phyloP scores from a whole-genome alignment of 805 yeast species.

The Wickerhamomyces tratensis region DNA sequence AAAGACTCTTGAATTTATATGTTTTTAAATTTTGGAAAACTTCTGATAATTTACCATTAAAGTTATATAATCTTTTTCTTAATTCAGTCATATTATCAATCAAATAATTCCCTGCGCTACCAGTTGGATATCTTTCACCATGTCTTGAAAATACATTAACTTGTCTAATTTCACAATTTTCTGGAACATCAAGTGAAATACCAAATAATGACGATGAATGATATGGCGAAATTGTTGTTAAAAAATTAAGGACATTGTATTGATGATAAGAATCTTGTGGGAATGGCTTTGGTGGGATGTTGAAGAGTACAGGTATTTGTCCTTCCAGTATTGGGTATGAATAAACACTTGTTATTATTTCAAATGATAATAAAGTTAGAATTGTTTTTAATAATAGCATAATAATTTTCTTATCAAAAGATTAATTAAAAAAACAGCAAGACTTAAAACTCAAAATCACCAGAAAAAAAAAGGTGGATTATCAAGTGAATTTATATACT shows the following conservation, averaged over 20 bases:
- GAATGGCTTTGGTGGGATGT: slow-evolving; percentile 10
- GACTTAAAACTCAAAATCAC: no score
- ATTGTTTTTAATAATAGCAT: no score
- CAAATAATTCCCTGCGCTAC: slow-evolving; percentile 9
- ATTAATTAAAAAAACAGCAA: no score
- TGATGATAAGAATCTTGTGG: slow-evolving; percentile 28
- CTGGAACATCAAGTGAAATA: slow-evolving; percentile 41
- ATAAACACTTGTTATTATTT: not conserved
- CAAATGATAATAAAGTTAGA: no score
- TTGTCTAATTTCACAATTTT: slow-evolving; percentile 40
- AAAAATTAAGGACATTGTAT: slow-evolving; percentile 34
- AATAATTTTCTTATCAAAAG: no score
- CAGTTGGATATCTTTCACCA: slow-evolving; percentile 46
- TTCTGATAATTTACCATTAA: not conserved
- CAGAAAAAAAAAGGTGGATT: no score
- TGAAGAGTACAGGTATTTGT: not conserved
- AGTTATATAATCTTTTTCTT: slow-evolving; percentile 4
- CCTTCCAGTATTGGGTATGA: not conserved
- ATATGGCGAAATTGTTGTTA: slow-evolving; percentile 48
- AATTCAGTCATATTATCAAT: slow-evolving; percentile 18
- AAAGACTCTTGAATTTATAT: slow-evolving; percentile 33
- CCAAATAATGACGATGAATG: slow-evolving; percentile 41
- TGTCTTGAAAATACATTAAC: slow-evolving; percentile 45
- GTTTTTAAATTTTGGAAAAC: slow-evolving; percentile 27
- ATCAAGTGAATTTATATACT: no score